Base-by-base conservation (phyloP, 352 stramenopile genomes). In the Globisporangium orthogonon region DNA sequence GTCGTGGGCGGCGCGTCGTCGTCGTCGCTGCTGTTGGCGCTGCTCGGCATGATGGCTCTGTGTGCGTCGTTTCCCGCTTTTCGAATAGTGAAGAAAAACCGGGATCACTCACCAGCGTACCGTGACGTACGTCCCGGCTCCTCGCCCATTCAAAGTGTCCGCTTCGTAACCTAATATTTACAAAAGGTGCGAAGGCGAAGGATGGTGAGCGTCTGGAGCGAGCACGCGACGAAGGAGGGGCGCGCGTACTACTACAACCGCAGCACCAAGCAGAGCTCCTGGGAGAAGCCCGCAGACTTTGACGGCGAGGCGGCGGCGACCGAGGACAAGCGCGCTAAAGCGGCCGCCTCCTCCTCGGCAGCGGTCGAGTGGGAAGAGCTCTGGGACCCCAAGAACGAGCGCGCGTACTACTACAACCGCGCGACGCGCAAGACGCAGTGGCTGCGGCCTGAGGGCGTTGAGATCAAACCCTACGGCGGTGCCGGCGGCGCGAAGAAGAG, bases 221-320 rank as follows among this genome's bases (percentile, higher is more conserved):
- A 89, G 63, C 77, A 95, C 71, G 76, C 83, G 62, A 94, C 83
- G 30, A 92, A 94, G 63, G 86, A 95, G 45, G 86, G 86, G 29
- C 76, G 79, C 17, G 77, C 78, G 56, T 95, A 95, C 66, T 95
- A 94, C 71, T 93, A 95, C 76, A 95, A 95, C 70, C 80, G 80
- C 59, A 73, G 58, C 54, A 93, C 83, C 10, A 91, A 93, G 74
- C 77, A 93, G 65, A 95, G 85, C 73, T 77, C 82, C 60, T 95
- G 86, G 86, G 83, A 94, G 56, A 86, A 88, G 52, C 86, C 86
- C 23, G 63, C 63, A 23, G 78, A 91, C 65, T 92, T 91, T 63
- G 81, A 92, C 62, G 73, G 67, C 40, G 76, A 88, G 40, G 53
- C 73, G 10, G 49, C 66, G 4, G 46, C 41, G 10, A 10, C 45